Evolutionary conservation across 352 stramenopile species (phyloP).

Genomic region (Phytophthora vignae): DNA sequence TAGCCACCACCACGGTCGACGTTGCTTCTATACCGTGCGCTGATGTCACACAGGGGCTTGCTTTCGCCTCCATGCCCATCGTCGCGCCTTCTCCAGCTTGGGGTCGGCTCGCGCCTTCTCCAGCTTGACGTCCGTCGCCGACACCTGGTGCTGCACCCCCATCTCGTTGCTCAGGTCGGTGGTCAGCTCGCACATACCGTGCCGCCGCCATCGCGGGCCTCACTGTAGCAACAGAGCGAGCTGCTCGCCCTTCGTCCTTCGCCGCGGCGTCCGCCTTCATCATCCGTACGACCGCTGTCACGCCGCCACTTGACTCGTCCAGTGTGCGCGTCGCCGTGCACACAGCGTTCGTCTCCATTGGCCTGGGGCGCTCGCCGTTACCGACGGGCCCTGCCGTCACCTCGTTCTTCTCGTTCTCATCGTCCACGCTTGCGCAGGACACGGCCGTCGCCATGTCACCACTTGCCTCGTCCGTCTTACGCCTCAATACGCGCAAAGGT

Average conservation of each 20-base stretch:
- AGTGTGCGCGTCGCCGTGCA: too few relatives aligned
- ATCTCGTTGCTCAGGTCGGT: neutral
- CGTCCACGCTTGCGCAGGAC: neutral
- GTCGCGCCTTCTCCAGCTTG: too few relatives aligned
- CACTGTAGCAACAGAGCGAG: neutral
- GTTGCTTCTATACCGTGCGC: neutral
- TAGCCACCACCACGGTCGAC: neutral
- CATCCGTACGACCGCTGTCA: neutral
- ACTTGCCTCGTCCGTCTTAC: too few relatives aligned
- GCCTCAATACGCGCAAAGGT: too few relatives aligned
- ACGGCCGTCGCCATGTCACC: too few relatives aligned
- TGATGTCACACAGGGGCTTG: neutral
- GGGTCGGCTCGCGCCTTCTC: neutral
- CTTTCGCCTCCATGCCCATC: neutral
- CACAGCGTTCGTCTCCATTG: neutral
- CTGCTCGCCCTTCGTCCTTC: neutral
- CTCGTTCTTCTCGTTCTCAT: neutral
- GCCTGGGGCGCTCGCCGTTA: neutral
- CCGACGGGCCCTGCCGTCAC: too few relatives aligned
- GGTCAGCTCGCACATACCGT: neutral
- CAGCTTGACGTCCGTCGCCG: neutral
- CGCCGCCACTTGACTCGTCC: neutral
- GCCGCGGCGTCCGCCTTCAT: neutral
- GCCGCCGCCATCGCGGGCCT: neutral
- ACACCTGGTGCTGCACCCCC: neutral